A percentile compares a stretch with the other conserved stretches of the same genome.
Evolutionary conservation across 2,329 filamentous ascomycete species (phyloP).

Genomic region (Aspergillus versicolor): DNA sequence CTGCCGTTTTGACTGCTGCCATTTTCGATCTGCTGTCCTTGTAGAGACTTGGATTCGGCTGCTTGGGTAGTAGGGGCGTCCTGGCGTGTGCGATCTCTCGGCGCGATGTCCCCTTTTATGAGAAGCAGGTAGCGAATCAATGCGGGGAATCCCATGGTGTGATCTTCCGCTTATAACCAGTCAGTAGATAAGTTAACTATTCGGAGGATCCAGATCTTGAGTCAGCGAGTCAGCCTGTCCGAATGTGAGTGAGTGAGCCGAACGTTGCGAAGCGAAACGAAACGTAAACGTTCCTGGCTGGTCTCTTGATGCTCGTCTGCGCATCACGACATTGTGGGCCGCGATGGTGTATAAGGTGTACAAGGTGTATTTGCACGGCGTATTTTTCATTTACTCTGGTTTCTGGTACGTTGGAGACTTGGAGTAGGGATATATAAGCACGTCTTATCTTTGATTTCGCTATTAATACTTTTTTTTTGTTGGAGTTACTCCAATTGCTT

Average conservation of each 20-base stretch:
- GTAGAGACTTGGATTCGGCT: no score
- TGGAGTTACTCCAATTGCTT: no score
- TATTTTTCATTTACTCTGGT: background rate
- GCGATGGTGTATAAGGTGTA: slow-evolving; percentile 8
- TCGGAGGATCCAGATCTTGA: background rate
- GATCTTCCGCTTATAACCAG: background rate
- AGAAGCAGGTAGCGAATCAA: slow-evolving; percentile 1
- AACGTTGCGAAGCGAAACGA: background rate
- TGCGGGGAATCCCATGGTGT: slow-evolving; percentile 4
- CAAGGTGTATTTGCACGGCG: background rate
- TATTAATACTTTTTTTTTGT: no score
- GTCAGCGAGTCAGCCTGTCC: background rate
- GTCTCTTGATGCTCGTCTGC: background rate
- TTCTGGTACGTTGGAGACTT: background rate
- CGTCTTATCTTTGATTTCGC: no score
- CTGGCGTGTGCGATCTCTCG: background rate
- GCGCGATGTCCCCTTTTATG: background rate
- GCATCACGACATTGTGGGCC: slow-evolving; percentile 13
- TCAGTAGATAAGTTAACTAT: no score
- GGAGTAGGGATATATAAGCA: no score
- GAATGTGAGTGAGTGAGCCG: background rate
- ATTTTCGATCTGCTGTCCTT: background rate
- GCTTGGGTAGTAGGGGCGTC: no score
- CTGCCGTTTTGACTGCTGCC: slow-evolving; percentile 12
- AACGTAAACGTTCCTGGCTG: background rate